Percentiles rank a stretch among this genome's conserved stretches.
Conservation (phyloP, 78 protist genomes). For the Dictyostelium firmibasis region DNA sequence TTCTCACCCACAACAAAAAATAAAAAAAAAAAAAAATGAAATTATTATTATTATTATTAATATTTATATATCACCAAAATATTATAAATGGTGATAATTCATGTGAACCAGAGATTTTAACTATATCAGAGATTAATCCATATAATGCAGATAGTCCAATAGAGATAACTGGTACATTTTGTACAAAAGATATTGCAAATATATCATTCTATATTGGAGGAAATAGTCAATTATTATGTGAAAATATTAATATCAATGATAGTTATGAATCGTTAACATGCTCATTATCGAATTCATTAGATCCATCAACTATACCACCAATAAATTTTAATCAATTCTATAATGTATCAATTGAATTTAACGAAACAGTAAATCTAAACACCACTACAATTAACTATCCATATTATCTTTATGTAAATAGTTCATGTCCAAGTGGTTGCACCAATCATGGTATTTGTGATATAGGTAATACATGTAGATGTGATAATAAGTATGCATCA, state of each 20-base stretch:
- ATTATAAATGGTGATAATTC: neutral
- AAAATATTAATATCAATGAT: neutral
- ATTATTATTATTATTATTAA: neutral
- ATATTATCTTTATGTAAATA: neutral
- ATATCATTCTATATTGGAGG: neutral
- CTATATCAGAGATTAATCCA: neutral
- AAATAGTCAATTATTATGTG: neutral
- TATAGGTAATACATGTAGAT: neutral
- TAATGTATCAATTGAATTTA: neutral
- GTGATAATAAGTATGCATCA: neutral
- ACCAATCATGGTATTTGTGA: neutral
- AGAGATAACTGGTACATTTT: neutral
- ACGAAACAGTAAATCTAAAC: neutral
- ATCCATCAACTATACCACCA: neutral
- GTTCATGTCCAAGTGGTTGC: neutral
- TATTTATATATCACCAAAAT: neutral
- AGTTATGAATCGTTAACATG: neutral
- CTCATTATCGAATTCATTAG: neutral
- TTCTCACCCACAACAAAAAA: no score
- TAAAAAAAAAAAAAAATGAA: neutral
- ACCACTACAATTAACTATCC: neutral
- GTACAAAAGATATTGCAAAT: neutral
- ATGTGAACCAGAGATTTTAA: neutral
- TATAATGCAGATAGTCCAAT: neutral
- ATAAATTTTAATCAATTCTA: neutral